Evolutionary conservation across 2,329 filamentous ascomycete species (phyloP), one percentile per base, ranked within the genome.

Genomic region (Aspergillus ustus): DNA sequence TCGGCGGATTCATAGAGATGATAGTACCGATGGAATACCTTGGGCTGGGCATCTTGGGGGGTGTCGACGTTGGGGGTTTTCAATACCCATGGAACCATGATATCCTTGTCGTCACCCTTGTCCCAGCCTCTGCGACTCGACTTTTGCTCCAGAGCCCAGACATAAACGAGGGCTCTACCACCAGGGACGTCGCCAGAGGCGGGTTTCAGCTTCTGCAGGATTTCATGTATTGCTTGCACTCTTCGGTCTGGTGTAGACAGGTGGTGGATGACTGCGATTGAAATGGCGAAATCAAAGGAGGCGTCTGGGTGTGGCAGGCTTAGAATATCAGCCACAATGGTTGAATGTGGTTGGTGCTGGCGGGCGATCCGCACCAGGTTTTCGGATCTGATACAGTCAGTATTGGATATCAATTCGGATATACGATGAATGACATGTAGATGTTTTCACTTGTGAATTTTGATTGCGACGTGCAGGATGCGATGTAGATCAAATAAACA

Each of bases 1-100:
- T 99, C 95, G 17, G 91, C 91, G 73, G 91, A 85, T 57, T 87
- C 84, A 77, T 97, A 99, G 28, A 99, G 82, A 78, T 99, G 95
- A 75, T 99, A 99, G 75, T 97, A 99, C 56, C 95, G 86, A 75
- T 96, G 88, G 74, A 91, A 97, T 0, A 68, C 65, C 46, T 63
- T 66, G n/a, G 65, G 62, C 51, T 61, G n/a, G 17, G 55, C 55
- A 31, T 40, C 51, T 17, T 54, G 45, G 25, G n/a, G 43, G 88
- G 92, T 56, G 77, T 77, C 57, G 72, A 68, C 56, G 15, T 67
- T 54, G 19, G 72, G 71, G 28, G 72, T 71, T 69, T 81, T 82
- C 77, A 93, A 86, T 25, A 98, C 92, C 95, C 95, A 99, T 15
- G 95, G 93, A 52, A 99, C 95, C 81, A 98, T 90, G 63, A 95